These are phyloP conservation scores for Drechslerella coelobrocha DNA, from an alignment of 2,329 filamentous ascomycete genomes.

Conservation along the genomic window DNA sequence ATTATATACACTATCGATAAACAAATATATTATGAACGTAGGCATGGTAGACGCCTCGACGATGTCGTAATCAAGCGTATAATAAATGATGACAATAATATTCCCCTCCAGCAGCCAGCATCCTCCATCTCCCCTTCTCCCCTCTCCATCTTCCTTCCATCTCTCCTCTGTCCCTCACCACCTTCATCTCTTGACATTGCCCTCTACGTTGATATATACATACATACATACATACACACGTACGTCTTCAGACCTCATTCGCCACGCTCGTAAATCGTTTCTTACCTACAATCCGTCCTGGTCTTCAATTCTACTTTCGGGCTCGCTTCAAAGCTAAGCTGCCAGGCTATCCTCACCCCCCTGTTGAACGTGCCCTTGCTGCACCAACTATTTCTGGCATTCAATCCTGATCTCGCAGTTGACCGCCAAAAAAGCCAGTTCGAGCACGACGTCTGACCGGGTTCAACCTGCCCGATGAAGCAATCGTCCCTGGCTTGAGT, in stretches of 20 bases:
- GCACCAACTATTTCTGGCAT: constrained; percentile 37
- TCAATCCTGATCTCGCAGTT: constrained; percentile 24
- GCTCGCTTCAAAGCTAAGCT: constrained; percentile 19
- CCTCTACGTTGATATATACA: constrained; percentile 15
- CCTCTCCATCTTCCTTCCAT: constrained; percentile 15
- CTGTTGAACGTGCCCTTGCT: constrained; percentile 29
- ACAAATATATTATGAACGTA: too few relatives aligned
- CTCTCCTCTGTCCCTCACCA: background rate
- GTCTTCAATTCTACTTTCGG: background rate
- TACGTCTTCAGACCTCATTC: background rate
- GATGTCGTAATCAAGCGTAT: constrained; percentile 4
- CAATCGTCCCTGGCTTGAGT: constrained; percentile 4
- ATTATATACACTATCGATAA: too few relatives aligned
- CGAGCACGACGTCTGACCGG: constrained; percentile 18
- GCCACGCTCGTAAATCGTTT: background rate
- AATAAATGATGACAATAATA: background rate
- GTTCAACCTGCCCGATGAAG: constrained; percentile 24
- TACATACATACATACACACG: background rate
- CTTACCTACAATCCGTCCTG: constrained; percentile 14
- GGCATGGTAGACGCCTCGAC: too few relatives aligned
- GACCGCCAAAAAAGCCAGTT: background rate
- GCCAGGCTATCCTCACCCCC: constrained; percentile 3
- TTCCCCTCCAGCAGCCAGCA: background rate
- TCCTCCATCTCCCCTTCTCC: constrained; percentile 11
- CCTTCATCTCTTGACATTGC: background rate